phyloP scores from a whole-genome alignment of 306 rosid genomes.

The Leucaena leucocephala region DNA sequence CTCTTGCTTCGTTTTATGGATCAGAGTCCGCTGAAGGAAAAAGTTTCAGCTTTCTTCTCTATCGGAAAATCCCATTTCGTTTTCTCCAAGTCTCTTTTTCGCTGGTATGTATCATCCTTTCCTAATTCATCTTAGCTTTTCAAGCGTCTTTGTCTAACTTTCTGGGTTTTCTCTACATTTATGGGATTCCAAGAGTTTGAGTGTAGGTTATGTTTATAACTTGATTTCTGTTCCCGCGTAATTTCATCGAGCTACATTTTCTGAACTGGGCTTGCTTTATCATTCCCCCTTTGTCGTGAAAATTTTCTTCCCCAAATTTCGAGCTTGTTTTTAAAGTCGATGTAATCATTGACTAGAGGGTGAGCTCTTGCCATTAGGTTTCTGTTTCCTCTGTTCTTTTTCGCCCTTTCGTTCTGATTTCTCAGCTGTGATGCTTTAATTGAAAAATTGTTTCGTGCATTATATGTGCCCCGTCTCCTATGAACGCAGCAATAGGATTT shows the following conservation, averaged over 20 bases:
- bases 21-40: constrained; percentile 28
- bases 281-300: background rate
- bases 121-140: background rate
- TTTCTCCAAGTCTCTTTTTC: constrained; percentile 40
- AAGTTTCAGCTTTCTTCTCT: constrained; percentile 47
- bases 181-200: background rate
- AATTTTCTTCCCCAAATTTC: background rate
- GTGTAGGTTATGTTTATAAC: constrained; percentile 1
- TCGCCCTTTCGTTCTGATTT: background rate
- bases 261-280: constrained; percentile 20
- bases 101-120: background rate
- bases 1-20: constrained; percentile 60
- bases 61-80: constrained; percentile 44
- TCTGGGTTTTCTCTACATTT: constrained; percentile 8
- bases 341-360: constrained; percentile 29
- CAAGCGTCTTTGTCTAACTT: background rate
- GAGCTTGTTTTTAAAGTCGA: background rate
- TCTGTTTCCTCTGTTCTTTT: background rate
- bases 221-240: background rate
- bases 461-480: background rate
- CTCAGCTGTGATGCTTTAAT: background rate
- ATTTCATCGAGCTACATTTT: constrained; percentile 2
- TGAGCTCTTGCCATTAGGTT: constrained; percentile 4
- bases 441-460: background rate
- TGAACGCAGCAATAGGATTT: background rate